A percentile compares a stretch with the other conserved stretches of the same genome.
Evolutionary conservation across 768 basidiomycete genomes (phyloP).

Genomic region (Kwoniella dendrophila): DNA sequence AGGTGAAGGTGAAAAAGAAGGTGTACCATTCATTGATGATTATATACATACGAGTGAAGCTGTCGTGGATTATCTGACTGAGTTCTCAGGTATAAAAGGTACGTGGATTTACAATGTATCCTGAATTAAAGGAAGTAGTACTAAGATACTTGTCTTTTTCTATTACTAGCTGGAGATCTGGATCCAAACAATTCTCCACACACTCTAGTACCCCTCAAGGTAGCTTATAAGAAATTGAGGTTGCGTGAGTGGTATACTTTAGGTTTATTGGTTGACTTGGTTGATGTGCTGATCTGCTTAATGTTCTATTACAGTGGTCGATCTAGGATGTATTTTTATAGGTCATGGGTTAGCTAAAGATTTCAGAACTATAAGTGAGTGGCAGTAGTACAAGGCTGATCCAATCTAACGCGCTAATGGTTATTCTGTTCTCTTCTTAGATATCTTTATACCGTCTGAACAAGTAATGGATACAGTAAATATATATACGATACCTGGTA

Average conservation of each 20-base stretch:
- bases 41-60: slow-evolving; percentile 95
- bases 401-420: background rate
- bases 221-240: slow-evolving; percentile 97
- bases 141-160: background rate
- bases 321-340: slow-evolving; percentile 92
- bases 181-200: slow-evolving; percentile 79
- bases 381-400: background rate
- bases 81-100: slow-evolving; percentile 96
- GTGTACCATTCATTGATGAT: slow-evolving; percentile 93
- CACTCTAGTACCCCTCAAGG: slow-evolving; percentile 89
- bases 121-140: background rate
- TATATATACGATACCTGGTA: slow-evolving; percentile 79
- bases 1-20: slow-evolving; percentile 76
- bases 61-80: slow-evolving; percentile 95
- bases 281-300: background rate
- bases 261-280: too few species aligned
- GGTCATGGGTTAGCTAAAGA: slow-evolving; percentile 97
- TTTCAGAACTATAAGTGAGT: slow-evolving; percentile 95
- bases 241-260: slow-evolving; percentile 56
- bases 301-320: slow-evolving; percentile 63
- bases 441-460: slow-evolving; percentile 91
- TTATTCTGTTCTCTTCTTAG: slow-evolving; percentile 58
- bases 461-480: slow-evolving; percentile 98
- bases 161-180: slow-evolving; percentile 78
- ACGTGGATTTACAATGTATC: slow-evolving; percentile 46